phyloP scores from a whole-genome alignment of 1,284 basidiomycete genomes.

The Sporisorium iseilematis-ciliati region DNA sequence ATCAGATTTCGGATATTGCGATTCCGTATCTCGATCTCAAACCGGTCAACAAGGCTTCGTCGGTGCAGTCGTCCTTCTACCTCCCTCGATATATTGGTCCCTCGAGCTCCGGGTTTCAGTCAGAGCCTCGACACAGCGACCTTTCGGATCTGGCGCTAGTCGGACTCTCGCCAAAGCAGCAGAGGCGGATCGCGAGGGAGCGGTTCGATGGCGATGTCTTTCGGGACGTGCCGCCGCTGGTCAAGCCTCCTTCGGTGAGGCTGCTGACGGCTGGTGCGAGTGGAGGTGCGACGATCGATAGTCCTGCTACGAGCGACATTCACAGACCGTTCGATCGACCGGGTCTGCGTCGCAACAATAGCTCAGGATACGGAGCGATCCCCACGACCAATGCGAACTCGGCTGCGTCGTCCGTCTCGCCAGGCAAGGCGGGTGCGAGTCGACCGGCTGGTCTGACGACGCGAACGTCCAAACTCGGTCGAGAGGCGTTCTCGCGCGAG shows the following conservation, averaged over 20 bases:
- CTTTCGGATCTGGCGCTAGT: slow-evolving; percentile 42
- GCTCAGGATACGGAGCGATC: slow-evolving; percentile 35
- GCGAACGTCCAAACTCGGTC: slow-evolving; percentile 28
- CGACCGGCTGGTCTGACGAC: slow-evolving; percentile 5
- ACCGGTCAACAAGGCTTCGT: slow-evolving; percentile 40
- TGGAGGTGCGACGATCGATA: slow-evolving; percentile 14
- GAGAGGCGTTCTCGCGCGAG: slow-evolving; percentile 35
- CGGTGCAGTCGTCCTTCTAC: slow-evolving; percentile 51
- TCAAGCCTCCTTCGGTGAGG: slow-evolving; percentile 22
- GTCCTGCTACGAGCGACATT: slow-evolving; percentile 35
- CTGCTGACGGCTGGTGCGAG: not conserved
- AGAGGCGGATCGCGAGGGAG: slow-evolving; percentile 56
- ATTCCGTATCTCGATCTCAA: slow-evolving; percentile 65
- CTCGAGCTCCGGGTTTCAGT: slow-evolving; percentile 41
- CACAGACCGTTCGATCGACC: slow-evolving; percentile 33
- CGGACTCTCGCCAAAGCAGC: slow-evolving; percentile 43
- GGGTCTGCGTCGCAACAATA: slow-evolving; percentile 39
- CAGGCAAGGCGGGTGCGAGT: slow-evolving; percentile 21
- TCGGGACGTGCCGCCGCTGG: slow-evolving; percentile 34
- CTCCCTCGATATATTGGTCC: slow-evolving; percentile 39
- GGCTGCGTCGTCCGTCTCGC: slow-evolving; percentile 43
- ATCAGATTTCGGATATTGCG: slow-evolving; percentile 63
- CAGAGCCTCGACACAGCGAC: slow-evolving; percentile 41
- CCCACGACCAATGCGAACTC: slow-evolving; percentile 29
- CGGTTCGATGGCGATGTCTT: slow-evolving; percentile 64